These are phyloP conservation scores for Ceratobasidium theobromae DNA, from an alignment of 1,284 basidiomycete genomes.

Conservation along the genomic window DNA sequence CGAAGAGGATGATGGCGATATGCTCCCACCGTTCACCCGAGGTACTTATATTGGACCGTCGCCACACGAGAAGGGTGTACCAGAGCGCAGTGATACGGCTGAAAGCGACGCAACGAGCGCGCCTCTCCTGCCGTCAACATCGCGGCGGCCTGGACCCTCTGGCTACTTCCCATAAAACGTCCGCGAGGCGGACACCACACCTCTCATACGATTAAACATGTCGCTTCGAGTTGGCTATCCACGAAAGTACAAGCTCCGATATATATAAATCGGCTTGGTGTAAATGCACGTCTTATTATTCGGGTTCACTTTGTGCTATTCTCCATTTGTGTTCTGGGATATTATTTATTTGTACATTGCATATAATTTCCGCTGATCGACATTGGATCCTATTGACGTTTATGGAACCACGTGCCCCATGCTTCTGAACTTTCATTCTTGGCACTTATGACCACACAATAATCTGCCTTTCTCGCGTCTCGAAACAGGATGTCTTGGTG, in stretches of 20 bases:
- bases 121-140: slow-evolving; percentile 1
- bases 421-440: no score
- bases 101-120: slow-evolving; percentile 9
- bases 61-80: slow-evolving; percentile 12
- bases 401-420: no score
- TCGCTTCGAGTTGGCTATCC: no score
- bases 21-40: slow-evolving; percentile 18
- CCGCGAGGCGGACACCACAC: neutral
- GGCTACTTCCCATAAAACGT: neutral
- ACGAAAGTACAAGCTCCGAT: no score
- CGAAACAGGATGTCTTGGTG: no score
- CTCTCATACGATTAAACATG: neutral
- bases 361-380: neutral
- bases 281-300: neutral
- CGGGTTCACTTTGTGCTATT: no score
- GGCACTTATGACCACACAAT: neutral
- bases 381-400: no score
- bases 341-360: neutral
- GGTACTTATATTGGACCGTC: slow-evolving; percentile 24
- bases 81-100: slow-evolving; percentile 10
- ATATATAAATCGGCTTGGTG: neutral
- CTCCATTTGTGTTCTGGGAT: neutral
- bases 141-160: slow-evolving; percentile 4
- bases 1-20: slow-evolving; percentile 12
- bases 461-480: no score